These are phyloP conservation scores for Hansfordia pulvinata DNA, from an alignment of 2,329 filamentous ascomycete species.

Conservation along the genomic window DNA sequence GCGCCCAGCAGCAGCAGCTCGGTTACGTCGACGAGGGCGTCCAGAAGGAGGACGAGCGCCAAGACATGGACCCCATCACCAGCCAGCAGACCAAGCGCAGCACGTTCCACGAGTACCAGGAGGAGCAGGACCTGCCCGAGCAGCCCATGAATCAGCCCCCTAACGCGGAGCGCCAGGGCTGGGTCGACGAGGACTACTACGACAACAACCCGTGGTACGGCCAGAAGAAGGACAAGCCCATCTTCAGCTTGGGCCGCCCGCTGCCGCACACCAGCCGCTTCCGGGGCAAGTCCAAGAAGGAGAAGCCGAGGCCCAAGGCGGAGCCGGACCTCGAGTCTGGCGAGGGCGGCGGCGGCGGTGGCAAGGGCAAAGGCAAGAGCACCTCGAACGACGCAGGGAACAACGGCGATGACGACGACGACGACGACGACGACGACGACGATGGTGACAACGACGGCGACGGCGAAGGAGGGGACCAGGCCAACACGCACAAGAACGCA, in stretches of 20 bases:
- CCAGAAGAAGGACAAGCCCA: constrained; percentile 7
- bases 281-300: constrained; percentile 2
- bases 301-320: constrained; percentile 1
- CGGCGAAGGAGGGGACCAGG: constrained; percentile 1
- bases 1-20: too few species aligned
- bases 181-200: constrained; percentile 10
- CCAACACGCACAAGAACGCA: constrained; percentile 5
- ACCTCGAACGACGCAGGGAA: constrained; percentile 3
- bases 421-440: not conserved
- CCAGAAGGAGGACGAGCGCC: not conserved
- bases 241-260: constrained; percentile 12
- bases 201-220: constrained; percentile 13
- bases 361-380: constrained; percentile 4
- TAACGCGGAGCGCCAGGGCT: constrained; percentile 3
- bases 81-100: constrained; percentile 3
- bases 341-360: too few species aligned
- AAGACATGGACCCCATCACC: constrained; percentile 1
- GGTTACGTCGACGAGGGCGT: not conserved
- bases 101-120: constrained; percentile 1
- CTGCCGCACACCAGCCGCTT: constrained; percentile 9
- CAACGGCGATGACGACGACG: constrained; percentile 5
- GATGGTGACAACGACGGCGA: not conserved
- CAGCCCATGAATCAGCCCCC: constrained; percentile 2
- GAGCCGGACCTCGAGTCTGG: not conserved
- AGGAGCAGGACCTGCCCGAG: constrained; percentile 2